A percentile compares a stretch with the other conserved stretches of the same genome.
Evolutionary conservation across 2,329 filamentous ascomycete genomes (phyloP).

Genomic region (Akanthomyces dipterigenus): DNA sequence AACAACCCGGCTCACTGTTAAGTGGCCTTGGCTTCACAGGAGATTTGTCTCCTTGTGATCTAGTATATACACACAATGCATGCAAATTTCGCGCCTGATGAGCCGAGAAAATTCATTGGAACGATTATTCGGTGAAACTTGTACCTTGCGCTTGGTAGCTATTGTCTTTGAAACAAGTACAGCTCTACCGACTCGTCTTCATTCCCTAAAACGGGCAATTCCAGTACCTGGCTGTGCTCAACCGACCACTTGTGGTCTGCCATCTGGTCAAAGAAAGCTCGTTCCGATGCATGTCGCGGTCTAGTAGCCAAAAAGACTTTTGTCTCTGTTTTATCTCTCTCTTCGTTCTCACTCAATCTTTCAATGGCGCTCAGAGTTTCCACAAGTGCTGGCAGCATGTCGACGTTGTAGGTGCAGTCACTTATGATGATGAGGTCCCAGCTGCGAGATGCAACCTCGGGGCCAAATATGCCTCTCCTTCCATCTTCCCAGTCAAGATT

Average conservation of each 20-base stretch:
- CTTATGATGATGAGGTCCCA: slow-evolving; percentile 52
- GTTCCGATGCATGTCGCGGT: slow-evolving; percentile 47
- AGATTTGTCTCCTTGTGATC: not conserved
- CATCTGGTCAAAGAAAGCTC: slow-evolving; percentile 42
- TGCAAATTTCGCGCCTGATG: not conserved
- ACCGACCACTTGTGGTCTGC: slow-evolving; percentile 37
- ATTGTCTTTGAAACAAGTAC: slow-evolving; percentile 41
- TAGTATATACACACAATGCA: not conserved
- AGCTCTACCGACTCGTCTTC: slow-evolving; percentile 43
- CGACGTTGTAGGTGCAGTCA: slow-evolving; percentile 57
- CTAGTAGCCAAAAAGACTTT: slow-evolving; percentile 50
- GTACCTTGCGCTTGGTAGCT: not conserved
- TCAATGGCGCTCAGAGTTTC: slow-evolving; percentile 46
- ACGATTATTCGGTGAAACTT: not conserved
- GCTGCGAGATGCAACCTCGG: slow-evolving; percentile 26
- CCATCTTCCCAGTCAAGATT: slow-evolving; percentile 53
- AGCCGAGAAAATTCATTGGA: not conserved
- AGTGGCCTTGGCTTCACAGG: not conserved
- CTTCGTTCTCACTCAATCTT: slow-evolving; percentile 23
- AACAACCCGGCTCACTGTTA: slow-evolving; percentile 18
- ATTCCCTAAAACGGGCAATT: slow-evolving; percentile 39
- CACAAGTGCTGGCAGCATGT: slow-evolving; percentile 47
- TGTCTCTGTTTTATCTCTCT: slow-evolving; percentile 20
- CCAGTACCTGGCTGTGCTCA: slow-evolving; percentile 33
- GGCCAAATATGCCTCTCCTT: slow-evolving; percentile 36